A percentile compares a stretch with the other conserved stretches of the same genome.
Evolutionary conservation across 108 stramenopile genomes (phyloP).

Genomic region (Cylindrotheca closterium): DNA sequence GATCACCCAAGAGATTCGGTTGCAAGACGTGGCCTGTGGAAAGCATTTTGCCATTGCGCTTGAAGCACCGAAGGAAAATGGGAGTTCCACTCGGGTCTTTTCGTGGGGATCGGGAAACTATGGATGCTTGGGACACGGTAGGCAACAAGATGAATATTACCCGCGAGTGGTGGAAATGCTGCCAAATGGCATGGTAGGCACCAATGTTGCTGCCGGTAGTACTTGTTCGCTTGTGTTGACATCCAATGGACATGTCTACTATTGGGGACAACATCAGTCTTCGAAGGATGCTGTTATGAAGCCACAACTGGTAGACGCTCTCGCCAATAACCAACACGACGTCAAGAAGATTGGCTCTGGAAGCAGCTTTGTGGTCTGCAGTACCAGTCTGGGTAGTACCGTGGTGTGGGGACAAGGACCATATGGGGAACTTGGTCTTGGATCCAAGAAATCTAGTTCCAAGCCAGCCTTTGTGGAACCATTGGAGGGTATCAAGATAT

Average conservation of each 20-base stretch:
- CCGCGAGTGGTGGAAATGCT: constrained; percentile 64
- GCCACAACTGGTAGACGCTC: constrained; percentile 66
- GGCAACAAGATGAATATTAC: constrained; percentile 82
- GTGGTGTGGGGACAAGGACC: constrained; percentile 86
- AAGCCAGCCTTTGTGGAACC: constrained; percentile 78
- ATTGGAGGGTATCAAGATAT: constrained; percentile 52
- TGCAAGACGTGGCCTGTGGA: constrained; percentile 73
- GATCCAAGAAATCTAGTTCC: constrained; percentile 67
- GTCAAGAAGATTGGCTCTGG: constrained; percentile 67
- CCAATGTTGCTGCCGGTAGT: constrained; percentile 56
- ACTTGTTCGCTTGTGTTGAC: constrained; percentile 70
- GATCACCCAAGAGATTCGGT: constrained; percentile 39
- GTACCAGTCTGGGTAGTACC: constrained; percentile 67
- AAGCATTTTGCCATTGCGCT: constrained; percentile 81
- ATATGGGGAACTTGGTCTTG: constrained; percentile 78
- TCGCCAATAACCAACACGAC: constrained; percentile 87
- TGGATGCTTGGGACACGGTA: constrained; percentile 81
- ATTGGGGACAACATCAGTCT: constrained; percentile 76
- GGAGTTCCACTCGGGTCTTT: constrained; percentile 55
- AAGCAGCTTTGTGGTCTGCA: constrained; percentile 59
- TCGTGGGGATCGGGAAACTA: constrained; percentile 88
- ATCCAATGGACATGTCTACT: constrained; percentile 80
- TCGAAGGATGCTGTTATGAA: constrained; percentile 83
- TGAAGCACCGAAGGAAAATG: constrained; percentile 54
- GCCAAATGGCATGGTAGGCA: constrained; percentile 44